Percentiles rank a stretch among this genome's conserved stretches.
Evolutionary conservation across 352 stramenopile genomes (phyloP).

Genomic region (Phytophthora quininea): DNA sequence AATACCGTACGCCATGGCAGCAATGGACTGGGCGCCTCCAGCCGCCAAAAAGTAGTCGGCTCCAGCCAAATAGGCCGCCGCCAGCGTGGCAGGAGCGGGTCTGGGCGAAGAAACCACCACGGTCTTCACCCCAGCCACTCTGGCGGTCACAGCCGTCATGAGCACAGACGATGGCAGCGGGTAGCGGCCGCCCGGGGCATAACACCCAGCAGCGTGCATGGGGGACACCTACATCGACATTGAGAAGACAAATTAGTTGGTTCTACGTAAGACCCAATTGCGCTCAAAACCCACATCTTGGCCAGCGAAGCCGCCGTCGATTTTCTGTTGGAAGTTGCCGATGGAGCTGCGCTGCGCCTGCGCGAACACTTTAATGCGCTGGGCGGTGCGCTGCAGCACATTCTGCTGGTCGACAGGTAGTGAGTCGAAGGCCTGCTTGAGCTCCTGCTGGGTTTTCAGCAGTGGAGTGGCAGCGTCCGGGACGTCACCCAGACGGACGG

Average conservation of each 20-base stretch:
- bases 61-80: constrained; percentile 93
- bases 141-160: constrained; percentile 97
- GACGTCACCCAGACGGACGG: constrained; percentile 72
- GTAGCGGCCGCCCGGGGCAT: constrained; percentile 97
- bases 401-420: constrained; percentile 73
- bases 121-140: constrained; percentile 93
- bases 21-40: constrained; percentile 90
- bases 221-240: constrained; percentile 40
- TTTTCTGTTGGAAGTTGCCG: constrained; percentile 92
- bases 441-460: constrained; percentile 61
- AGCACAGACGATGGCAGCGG: constrained; percentile 97
- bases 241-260: not conserved
- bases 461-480: constrained; percentile 43
- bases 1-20: constrained; percentile 96
- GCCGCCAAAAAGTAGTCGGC: constrained; percentile 89
- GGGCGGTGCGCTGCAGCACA: constrained; percentile 89
- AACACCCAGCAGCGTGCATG: constrained; percentile 93
- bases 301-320: constrained; percentile 95
- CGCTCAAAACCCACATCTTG: constrained; percentile 73
- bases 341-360: constrained; percentile 93
- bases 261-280: constrained; percentile 5
- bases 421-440: constrained; percentile 86
- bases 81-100: constrained; percentile 93
- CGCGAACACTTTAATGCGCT: constrained; percentile 93
- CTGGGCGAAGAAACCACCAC: constrained; percentile 96